These are phyloP conservation scores for grape (Vitis vinifera) DNA, from an alignment of 164 flowering plant genomes.

Conservation along the genomic window ASM3070453v1 NC_081809.1:3638501-3639000, in stretches of 20 bases:
- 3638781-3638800: conserved; percentile 7
- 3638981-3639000: too few relatives aligned
- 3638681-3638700: conserved; percentile 18
- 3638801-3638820: neutral
- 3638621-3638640: conserved; percentile 18
- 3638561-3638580: conserved; percentile 14
- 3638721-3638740: conserved; percentile 7
- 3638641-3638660: conserved; percentile 31
- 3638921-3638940: too few relatives aligned
- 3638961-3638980: too few relatives aligned
- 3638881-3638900: too few relatives aligned
- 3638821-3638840: too few relatives aligned
- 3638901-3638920: too few relatives aligned
- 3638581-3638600: conserved; percentile 6
- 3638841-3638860: too few relatives aligned
- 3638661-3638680: conserved; percentile 30
- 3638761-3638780: conserved; percentile 9
- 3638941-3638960: too few relatives aligned
- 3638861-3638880: too few relatives aligned
- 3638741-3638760: conserved; percentile 11
- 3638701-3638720: conserved; percentile 15
- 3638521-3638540: conserved; percentile 12
- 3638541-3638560: conserved; percentile 18
- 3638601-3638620: conserved; percentile 14
- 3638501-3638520: conserved; percentile 3